A percentile compares a stretch with the other conserved stretches of the same genome.
Conservation (phyloP, 441 rosid species). For the Pelargonium citronellum region DNA sequence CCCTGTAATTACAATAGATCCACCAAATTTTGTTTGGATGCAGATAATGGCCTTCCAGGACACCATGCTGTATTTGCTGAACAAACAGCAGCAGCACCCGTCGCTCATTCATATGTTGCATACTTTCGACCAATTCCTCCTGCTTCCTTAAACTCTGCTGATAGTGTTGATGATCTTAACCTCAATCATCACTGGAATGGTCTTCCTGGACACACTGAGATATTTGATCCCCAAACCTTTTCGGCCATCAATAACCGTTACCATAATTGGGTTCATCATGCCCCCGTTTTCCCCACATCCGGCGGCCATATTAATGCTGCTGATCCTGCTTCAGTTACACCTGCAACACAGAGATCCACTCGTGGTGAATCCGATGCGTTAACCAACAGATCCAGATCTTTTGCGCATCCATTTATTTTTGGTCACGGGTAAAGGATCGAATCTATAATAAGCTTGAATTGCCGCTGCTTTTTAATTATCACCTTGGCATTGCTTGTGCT, state of each 20-base stretch:
- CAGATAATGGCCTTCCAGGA: conserved; percentile 51
- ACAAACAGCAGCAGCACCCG: conserved; percentile 36
- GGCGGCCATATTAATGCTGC: conserved; percentile 35
- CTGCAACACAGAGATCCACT: conserved; percentile 35
- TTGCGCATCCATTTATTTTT: conserved; percentile 41
- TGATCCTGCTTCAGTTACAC: conserved; percentile 42
- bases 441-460: conserved; percentile 3
- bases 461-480: not conserved
- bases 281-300: conserved; percentile 40
- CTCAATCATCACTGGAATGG: conserved; percentile 53
- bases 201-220: conserved; percentile 37
- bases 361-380: conserved; percentile 37
- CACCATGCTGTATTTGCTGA: conserved; percentile 43
- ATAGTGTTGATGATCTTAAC: conserved; percentile 34
- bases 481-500: not conserved
- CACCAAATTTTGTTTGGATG: conserved; percentile 19
- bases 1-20: conserved; percentile 6
- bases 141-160: conserved; percentile 35
- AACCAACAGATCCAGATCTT: conserved; percentile 31
- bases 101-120: conserved; percentile 51
- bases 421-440: conserved; percentile 50
- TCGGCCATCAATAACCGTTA: conserved; percentile 49
- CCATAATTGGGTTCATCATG: conserved; percentile 41
- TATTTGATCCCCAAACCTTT: conserved; percentile 43
- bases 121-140: conserved; percentile 48